phyloP scores from a whole-genome alignment of 805 yeast species.

The Ogataea nitratoaversa region DNA sequence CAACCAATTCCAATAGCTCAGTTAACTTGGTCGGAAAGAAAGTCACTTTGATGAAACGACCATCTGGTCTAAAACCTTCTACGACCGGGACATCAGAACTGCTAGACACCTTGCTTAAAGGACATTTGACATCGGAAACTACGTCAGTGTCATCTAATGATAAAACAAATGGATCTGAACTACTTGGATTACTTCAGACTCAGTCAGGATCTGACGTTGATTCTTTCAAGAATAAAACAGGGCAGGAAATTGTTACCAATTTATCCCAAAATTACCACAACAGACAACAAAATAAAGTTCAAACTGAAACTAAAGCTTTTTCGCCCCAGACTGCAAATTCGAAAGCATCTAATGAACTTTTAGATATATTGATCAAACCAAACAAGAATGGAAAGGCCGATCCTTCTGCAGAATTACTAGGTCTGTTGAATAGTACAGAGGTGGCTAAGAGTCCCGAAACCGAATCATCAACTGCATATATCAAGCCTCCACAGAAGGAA shows the following conservation, averaged over 20 bases:
- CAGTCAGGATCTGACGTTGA: neutral
- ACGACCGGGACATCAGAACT: too few relatives aligned
- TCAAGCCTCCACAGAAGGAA: neutral
- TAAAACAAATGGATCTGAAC: slow-evolving; percentile 4
- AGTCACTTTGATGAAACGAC: slow-evolving; percentile 9
- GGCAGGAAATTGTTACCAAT: too few relatives aligned
- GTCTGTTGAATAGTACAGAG: slow-evolving; percentile 5
- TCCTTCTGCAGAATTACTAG: slow-evolving; percentile 7
- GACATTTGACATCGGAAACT: too few relatives aligned
- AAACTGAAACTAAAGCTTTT: too few relatives aligned
- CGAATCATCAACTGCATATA: too few relatives aligned
- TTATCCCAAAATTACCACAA: neutral
- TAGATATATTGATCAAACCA: neutral
- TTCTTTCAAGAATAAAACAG: neutral
- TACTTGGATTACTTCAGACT: slow-evolving; percentile 3
- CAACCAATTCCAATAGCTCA: neutral
- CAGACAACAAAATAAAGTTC: too few relatives aligned
- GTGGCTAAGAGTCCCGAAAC: too few relatives aligned
- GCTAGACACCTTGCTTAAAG: too few relatives aligned
- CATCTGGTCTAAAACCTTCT: slow-evolving; percentile 5
- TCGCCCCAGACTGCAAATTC: too few relatives aligned
- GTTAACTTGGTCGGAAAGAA: slow-evolving; percentile 6
- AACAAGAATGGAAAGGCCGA: neutral
- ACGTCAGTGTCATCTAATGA: too few relatives aligned
- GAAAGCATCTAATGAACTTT: neutral